Evolutionary conservation across 2,329 filamentous ascomycete genomes (phyloP), one percentile per base, ranked within the genome.

Genomic region (Parascedosporium putredinis): DNA sequence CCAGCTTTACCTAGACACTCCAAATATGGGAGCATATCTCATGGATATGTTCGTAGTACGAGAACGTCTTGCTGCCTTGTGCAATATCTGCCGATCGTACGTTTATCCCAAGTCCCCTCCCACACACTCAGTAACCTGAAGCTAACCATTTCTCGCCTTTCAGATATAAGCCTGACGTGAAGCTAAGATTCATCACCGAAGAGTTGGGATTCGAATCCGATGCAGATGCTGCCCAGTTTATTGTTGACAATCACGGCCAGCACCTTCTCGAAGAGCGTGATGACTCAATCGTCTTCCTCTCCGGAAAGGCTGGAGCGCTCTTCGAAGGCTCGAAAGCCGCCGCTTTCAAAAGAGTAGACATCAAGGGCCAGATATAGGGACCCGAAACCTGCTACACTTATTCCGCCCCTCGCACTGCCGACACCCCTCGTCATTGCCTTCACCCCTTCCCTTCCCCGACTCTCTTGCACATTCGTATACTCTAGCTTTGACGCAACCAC

Each of bases 41-140:
- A 95, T 98, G 87, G 93, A 98, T 72, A 96, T 95, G 88, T 97
- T 98, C 73, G 86, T 97, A 65, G 83, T 83, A 61, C 84, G 93
- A 63, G 91, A 98, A 73, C 87, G 93, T 60, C 79, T 98, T 57
- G 83, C 85, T 62, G 93, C 93, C 56, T 72, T 98, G 63, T 84
- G 88, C 65, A 88, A 84, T 65, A 93, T 98, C 58, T 95, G 89
- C 79, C 94, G 79, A 87, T 83, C 87, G 93, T 98, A 72, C n/a
- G 12, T 52, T 33, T 16, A 16, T 33, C 0, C 12, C 18, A 2
- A 20, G 14, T 3, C 9, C n/a, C 18, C 29, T 5, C 10, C 16
- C 23, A 36, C 29, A 4, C 10, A 2, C 6, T 4, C 20, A 24
- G 12, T 31, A 9, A 25, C 14, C 22, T 36, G 5, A 43, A 59